phyloP scores from a whole-genome alignment of 73 alveolate genomes.

The Breviolum minutum region DNA sequence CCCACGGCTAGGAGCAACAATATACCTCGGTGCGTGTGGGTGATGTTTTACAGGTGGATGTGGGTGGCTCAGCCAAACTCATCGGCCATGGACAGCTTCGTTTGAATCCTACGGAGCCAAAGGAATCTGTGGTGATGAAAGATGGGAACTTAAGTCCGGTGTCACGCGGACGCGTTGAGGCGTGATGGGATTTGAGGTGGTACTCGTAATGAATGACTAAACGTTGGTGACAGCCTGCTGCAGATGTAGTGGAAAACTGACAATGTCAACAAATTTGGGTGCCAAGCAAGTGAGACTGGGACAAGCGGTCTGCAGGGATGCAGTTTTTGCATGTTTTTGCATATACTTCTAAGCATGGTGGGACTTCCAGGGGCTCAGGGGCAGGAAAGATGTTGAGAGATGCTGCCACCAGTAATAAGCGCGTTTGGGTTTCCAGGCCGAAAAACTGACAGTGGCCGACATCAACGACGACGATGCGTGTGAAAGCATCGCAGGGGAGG shows the following conservation, averaged over 20 bases:
- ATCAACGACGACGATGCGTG: background rate
- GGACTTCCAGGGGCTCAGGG: no score
- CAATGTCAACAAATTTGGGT: no score
- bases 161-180: slow-evolving; percentile 55
- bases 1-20: slow-evolving; percentile 8
- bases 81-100: background rate
- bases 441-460: slow-evolving; percentile 20
- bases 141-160: slow-evolving; percentile 31
- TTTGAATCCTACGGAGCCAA: slow-evolving; percentile 17
- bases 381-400: no score
- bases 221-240: no score
- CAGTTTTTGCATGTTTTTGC: no score
- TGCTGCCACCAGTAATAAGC: background rate
- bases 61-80: slow-evolving; percentile 29
- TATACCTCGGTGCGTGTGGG: slow-evolving; percentile 70
- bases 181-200: background rate
- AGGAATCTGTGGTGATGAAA: background rate
- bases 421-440: background rate
- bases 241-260: no score
- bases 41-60: slow-evolving; percentile 26
- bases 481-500: slow-evolving; percentile 49
- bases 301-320: no score
- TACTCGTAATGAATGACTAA: background rate
- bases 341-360: no score
- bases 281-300: no score